These are phyloP conservation scores for Graphium sp. DNA, from an alignment of 2,329 filamentous ascomycete genomes.

Conservation along the genomic window DNA sequence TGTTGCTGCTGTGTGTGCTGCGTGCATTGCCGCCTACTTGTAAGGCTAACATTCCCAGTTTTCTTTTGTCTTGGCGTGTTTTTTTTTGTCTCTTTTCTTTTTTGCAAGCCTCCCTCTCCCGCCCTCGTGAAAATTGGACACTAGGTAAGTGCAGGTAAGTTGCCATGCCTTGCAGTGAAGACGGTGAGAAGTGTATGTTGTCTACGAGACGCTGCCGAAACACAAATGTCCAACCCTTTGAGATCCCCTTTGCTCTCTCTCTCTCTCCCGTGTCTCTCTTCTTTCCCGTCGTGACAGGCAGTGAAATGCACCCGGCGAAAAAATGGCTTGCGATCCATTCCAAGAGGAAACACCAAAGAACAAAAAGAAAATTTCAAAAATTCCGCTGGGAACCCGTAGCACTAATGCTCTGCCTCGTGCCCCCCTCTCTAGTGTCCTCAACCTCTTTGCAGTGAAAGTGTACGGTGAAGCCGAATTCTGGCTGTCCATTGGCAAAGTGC, in stretches of 20 bases:
- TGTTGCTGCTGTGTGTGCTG: conserved; percentile 58
- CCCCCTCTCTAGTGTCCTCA: conserved; percentile 43
- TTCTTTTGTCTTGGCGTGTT: background rate
- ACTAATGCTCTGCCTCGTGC: conserved; percentile 9
- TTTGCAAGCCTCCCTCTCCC: background rate
- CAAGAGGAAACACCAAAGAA: background rate
- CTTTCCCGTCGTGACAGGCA: conserved; percentile 31
- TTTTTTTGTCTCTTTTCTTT: background rate
- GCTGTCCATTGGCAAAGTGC: conserved; percentile 43
- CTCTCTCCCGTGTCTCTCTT: conserved; percentile 57
- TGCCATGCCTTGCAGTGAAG: background rate
- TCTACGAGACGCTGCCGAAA: background rate
- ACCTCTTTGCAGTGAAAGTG: conserved; percentile 47
- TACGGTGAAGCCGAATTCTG: conserved; percentile 62
- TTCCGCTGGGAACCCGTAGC: background rate
- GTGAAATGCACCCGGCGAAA: background rate
- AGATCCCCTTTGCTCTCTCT: conserved; percentile 27
- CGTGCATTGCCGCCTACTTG: conserved; percentile 7
- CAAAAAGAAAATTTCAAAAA: background rate
- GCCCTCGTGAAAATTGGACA: background rate
- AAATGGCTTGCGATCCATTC: background rate
- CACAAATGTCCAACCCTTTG: background rate
- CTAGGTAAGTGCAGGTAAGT: background rate
- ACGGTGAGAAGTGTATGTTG: too few species aligned
- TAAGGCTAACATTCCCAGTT: conserved; percentile 1